Percentiles rank a stretch among this genome's conserved stretches.
These are phyloP conservation scores for Gymnopilus dilepis DNA, from an alignment of 768 basidiomycete species.

Conservation along the genomic window DNA sequence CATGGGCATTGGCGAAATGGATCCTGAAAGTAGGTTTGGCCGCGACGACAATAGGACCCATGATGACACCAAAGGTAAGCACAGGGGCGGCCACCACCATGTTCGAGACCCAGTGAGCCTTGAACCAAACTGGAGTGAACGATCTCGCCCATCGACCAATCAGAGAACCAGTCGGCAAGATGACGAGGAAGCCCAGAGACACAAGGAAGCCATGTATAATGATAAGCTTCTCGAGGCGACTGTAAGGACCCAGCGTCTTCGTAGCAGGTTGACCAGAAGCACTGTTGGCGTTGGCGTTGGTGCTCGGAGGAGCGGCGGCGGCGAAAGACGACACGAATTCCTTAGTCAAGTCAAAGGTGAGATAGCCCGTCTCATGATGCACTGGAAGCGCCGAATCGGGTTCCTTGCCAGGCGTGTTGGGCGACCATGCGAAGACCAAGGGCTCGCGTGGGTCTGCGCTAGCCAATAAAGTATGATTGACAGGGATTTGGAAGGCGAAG, in stretches of 20 bases:
- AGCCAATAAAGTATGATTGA: conserved; percentile 39
- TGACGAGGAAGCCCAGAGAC: conserved; percentile 58
- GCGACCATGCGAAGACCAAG: conserved; percentile 49
- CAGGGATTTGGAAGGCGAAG: conserved; percentile 47
- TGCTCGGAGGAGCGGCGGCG: too few species aligned
- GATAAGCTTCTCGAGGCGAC: conserved; percentile 46
- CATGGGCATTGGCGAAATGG: conserved; percentile 56
- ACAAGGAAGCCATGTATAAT: conserved; percentile 58
- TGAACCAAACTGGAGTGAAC: conserved; percentile 58
- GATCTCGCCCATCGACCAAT: conserved; percentile 60
- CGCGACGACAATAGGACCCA: conserved; percentile 53
- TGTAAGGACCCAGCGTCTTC: conserved; percentile 18
- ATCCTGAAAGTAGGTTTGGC: conserved; percentile 39
- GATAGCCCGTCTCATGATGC: conserved; percentile 41
- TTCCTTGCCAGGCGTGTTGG: conserved; percentile 32
- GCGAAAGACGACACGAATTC: conserved; percentile 27
- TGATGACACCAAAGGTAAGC: conserved; percentile 51
- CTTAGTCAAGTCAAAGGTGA: conserved; percentile 40
- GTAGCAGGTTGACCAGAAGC: conserved; percentile 13
- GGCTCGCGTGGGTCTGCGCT: conserved; percentile 31
- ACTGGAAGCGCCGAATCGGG: conserved; percentile 23
- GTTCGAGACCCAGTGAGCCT: conserved; percentile 56
- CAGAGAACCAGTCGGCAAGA: conserved; percentile 59
- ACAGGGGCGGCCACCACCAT: conserved; percentile 53
- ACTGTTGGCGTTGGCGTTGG: conserved; percentile 6